Conservation (phyloP, 2,329 filamentous ascomycete genomes). For the Beauveria medogensis region DNA sequence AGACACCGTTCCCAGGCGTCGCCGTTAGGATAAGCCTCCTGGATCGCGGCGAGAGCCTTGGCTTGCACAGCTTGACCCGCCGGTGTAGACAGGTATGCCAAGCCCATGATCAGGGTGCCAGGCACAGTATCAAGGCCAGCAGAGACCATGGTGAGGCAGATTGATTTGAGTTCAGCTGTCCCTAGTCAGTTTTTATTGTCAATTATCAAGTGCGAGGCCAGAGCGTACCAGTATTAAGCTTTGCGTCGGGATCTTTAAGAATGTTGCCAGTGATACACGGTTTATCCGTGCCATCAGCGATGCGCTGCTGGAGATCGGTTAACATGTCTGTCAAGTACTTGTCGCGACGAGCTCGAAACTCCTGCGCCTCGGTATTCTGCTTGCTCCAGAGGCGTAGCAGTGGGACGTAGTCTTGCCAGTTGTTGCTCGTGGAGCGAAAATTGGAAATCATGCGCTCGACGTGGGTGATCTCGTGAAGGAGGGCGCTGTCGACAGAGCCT, state of each 20-base stretch:
- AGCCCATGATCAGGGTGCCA: constrained; percentile 69
- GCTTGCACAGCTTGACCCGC: constrained; percentile 63
- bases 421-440: constrained; percentile 71
- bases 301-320: constrained; percentile 39
- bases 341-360: constrained; percentile 61
- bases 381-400: constrained; percentile 57
- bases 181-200: not conserved
- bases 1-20: constrained; percentile 71
- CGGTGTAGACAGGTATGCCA: constrained; percentile 63
- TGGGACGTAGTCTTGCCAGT: constrained; percentile 81
- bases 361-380: constrained; percentile 52
- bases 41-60: constrained; percentile 62
- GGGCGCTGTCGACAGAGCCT: constrained; percentile 56
- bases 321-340: constrained; percentile 60
- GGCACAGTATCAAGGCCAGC: constrained; percentile 77
- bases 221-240: constrained; percentile 27
- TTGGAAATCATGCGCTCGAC: constrained; percentile 71
- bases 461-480: constrained; percentile 65
- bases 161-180: constrained; percentile 68
- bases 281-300: constrained; percentile 32
- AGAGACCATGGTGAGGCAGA: constrained; percentile 75
- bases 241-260: constrained; percentile 41
- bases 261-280: constrained; percentile 42
- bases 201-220: not conserved
- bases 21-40: constrained; percentile 60